These are phyloP conservation scores for Wickerhamiella siamensis DNA, from an alignment of 805 yeast genomes.

Conservation along the genomic window DNA sequence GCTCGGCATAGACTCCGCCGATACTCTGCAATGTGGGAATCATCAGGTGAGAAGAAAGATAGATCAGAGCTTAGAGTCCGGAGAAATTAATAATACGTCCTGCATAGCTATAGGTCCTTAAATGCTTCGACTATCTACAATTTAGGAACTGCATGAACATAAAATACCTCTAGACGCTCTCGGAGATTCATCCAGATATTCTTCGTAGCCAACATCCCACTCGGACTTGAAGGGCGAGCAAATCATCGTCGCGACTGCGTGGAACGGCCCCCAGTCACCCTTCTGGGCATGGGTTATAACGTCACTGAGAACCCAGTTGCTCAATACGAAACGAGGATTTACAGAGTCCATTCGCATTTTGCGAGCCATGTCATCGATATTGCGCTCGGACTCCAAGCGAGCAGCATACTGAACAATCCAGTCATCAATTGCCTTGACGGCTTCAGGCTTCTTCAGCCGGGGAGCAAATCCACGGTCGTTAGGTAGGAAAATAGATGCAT, in stretches of 20 bases:
- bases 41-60: background rate
- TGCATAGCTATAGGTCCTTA: too few relatives aligned
- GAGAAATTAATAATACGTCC: too few relatives aligned
- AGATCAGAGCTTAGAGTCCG: background rate
- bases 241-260: constrained; percentile 57
- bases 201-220: constrained; percentile 46
- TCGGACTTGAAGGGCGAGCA: constrained; percentile 54
- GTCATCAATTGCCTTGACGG: constrained; percentile 30
- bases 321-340: constrained; percentile 73
- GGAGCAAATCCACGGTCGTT: constrained; percentile 25
- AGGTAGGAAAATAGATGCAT: constrained; percentile 23
- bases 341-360: constrained; percentile 28
- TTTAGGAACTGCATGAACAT: constrained; percentile 46
- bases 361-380: constrained; percentile 29
- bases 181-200: constrained; percentile 36
- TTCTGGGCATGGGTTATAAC: constrained; percentile 48
- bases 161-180: constrained; percentile 46
- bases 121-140: too few relatives aligned
- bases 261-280: constrained; percentile 37
- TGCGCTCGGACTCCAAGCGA: constrained; percentile 29
- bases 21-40: background rate
- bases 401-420: constrained; percentile 43
- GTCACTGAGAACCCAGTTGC: constrained; percentile 77
- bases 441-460: constrained; percentile 21
- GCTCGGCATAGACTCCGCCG: constrained; percentile 11